These are phyloP conservation scores for Tilletia horrida DNA, from an alignment of 1,284 basidiomycete species.

Conservation along the genomic window DNA sequence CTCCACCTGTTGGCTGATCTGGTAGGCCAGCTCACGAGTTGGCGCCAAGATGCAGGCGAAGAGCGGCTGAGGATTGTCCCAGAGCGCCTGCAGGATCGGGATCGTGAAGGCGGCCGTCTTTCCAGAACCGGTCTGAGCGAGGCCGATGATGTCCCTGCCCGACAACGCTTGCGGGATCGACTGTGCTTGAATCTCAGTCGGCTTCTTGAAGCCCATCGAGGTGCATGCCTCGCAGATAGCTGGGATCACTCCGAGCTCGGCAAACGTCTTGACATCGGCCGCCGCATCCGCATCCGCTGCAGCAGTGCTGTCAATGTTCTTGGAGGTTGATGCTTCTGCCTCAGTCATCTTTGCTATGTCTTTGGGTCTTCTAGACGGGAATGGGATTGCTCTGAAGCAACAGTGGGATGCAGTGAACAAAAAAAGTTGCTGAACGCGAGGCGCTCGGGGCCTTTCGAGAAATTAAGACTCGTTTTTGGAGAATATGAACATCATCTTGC, in stretches of 20 bases:
- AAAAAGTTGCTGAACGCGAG: too few species aligned
- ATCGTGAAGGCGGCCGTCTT: constrained; percentile 97
- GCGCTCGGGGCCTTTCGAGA: too few species aligned
- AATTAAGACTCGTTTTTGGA: too few species aligned
- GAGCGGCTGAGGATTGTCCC: constrained; percentile 89
- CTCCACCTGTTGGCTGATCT: constrained; percentile 95
- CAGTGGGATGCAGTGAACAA: too few species aligned
- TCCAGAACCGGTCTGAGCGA: constrained; percentile 94
- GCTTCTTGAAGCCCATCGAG: constrained; percentile 76
- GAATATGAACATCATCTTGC: too few species aligned
- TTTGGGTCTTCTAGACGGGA: too few species aligned
- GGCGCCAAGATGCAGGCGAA: constrained; percentile 93
- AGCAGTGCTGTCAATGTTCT: too few species aligned
- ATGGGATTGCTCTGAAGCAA: too few species aligned
- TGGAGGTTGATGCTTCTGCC: too few species aligned
- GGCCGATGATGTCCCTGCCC: constrained; percentile 92
- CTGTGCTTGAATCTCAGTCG: constrained; percentile 87
- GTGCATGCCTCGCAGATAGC: constrained; percentile 82
- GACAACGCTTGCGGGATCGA: constrained; percentile 84
- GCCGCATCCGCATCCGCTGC: not conserved
- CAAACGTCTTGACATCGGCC: constrained; percentile 56
- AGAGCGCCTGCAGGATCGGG: constrained; percentile 91
- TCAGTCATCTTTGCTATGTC: too few species aligned
- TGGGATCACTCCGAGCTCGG: constrained; percentile 76
- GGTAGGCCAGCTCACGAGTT: constrained; percentile 89